phyloP scores from a whole-genome alignment of 1,284 basidiomycete species.

The Hemileia vastatrix region DNA sequence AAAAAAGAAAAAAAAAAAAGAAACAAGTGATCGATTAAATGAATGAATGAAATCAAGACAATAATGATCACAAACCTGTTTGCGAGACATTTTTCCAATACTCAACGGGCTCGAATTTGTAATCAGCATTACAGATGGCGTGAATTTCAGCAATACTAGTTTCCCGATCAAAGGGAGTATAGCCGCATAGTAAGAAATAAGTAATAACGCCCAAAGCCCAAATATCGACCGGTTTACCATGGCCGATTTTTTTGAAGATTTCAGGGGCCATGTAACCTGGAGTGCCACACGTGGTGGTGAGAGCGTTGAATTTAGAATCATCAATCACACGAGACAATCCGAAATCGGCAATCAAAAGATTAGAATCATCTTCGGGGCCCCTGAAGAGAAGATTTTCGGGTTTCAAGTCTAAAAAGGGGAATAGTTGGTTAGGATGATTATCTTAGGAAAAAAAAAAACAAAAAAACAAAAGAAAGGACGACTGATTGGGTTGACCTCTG shows the following conservation, averaged over 20 bases:
- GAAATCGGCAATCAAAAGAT: slow-evolving; percentile 96
- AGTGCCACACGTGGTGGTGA: slow-evolving; percentile 93
- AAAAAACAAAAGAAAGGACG: slow-evolving; percentile 1
- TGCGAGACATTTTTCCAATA: slow-evolving; percentile 35
- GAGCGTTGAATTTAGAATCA: slow-evolving; percentile 71
- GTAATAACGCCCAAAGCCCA: slow-evolving; percentile 44
- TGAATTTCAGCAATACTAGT: slow-evolving; percentile 56
- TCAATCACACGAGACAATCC: slow-evolving; percentile 71
- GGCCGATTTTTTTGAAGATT: slow-evolving; percentile 92
- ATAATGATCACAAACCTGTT: slow-evolving; percentile 42
- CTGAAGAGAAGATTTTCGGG: slow-evolving; percentile 96
- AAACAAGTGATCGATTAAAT: background rate
- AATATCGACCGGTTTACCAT: slow-evolving; percentile 89
- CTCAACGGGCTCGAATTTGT: slow-evolving; percentile 67
- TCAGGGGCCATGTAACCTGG: slow-evolving; percentile 93
- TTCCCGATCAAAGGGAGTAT: slow-evolving; percentile 77
- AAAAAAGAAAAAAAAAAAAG: slow-evolving; percentile 5
- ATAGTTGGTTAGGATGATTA: background rate
- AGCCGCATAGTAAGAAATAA: slow-evolving; percentile 43
- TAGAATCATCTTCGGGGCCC: slow-evolving; percentile 75
- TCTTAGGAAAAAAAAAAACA: background rate
- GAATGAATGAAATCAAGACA: slow-evolving; percentile 21
- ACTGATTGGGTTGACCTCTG: slow-evolving; percentile 53
- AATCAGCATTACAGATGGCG: slow-evolving; percentile 82
- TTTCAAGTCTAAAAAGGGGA: slow-evolving; percentile 61